Evolutionary conservation across 768 basidiomycete species (phyloP).

Genomic region (Lactarius vividus): DNA sequence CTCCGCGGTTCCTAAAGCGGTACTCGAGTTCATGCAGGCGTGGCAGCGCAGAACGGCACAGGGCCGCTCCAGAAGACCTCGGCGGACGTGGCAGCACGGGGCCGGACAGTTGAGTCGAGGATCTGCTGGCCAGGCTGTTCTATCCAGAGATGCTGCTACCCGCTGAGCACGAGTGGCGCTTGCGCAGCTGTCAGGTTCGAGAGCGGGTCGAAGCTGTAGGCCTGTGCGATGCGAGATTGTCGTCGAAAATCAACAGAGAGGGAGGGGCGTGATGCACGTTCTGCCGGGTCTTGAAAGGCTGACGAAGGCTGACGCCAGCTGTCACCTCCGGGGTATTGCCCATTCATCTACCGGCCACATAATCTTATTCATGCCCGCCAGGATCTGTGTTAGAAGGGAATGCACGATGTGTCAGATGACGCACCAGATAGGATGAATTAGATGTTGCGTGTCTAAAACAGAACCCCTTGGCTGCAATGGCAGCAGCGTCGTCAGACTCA

Average conservation of each 20-base stretch:
- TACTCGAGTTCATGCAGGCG: constrained; percentile 49
- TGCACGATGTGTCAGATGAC: constrained; percentile 14
- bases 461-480: constrained; percentile 59
- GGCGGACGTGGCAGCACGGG: constrained; percentile 64
- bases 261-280: constrained; percentile 41
- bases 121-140: constrained; percentile 71
- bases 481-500: constrained; percentile 46
- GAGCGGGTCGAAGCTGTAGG: constrained; percentile 71
- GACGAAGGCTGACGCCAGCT: constrained; percentile 79
- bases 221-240: constrained; percentile 24
- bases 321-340: constrained; percentile 46
- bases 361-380: constrained; percentile 42
- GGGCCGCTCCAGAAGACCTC: constrained; percentile 76
- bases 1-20: too few species aligned
- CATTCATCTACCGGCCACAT: constrained; percentile 70
- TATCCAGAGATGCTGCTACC: constrained; percentile 68
- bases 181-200: constrained; percentile 50
- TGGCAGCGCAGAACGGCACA: constrained; percentile 54
- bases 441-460: constrained; percentile 64
- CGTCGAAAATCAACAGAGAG: not conserved
- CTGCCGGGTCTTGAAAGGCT: constrained; percentile 80
- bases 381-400: not conserved
- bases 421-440: constrained; percentile 73
- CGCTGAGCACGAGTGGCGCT: constrained; percentile 59
- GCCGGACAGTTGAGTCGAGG: constrained; percentile 69